These are phyloP conservation scores for Ceratobasidium papillatum DNA, from an alignment of 1,284 basidiomycete genomes.

Conservation along the genomic window DNA sequence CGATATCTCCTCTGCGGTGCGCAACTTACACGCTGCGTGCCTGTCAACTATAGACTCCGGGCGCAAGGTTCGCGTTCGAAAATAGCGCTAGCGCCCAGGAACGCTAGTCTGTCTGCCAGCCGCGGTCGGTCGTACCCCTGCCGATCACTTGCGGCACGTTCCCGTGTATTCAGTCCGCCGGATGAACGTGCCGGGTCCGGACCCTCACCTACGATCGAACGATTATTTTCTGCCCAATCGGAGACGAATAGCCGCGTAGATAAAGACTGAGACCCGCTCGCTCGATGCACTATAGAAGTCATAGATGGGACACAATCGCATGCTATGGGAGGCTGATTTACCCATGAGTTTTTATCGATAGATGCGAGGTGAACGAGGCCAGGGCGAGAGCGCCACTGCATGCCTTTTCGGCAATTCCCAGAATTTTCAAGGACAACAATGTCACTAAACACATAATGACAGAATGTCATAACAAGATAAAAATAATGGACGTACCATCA, in stretches of 20 bases:
- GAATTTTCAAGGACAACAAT: neutral
- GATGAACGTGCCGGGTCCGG: neutral
- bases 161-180: neutral
- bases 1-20: neutral
- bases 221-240: conserved; percentile 1
- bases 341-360: neutral
- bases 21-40: too few relatives aligned
- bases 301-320: neutral
- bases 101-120: neutral
- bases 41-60: neutral
- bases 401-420: neutral
- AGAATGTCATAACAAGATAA: neutral
- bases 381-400: neutral
- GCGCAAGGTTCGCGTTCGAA: neutral
- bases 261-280: neutral
- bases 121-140: neutral
- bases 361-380: neutral
- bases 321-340: neutral
- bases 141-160: neutral
- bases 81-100: conserved; percentile 5
- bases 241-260: neutral
- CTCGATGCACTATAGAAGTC: neutral
- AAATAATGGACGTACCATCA: neutral
- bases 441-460: neutral
- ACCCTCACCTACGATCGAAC: neutral